Conservation (phyloP, 2,329 filamentous ascomycete genomes). For the Domatiomyces catenatus region DNA sequence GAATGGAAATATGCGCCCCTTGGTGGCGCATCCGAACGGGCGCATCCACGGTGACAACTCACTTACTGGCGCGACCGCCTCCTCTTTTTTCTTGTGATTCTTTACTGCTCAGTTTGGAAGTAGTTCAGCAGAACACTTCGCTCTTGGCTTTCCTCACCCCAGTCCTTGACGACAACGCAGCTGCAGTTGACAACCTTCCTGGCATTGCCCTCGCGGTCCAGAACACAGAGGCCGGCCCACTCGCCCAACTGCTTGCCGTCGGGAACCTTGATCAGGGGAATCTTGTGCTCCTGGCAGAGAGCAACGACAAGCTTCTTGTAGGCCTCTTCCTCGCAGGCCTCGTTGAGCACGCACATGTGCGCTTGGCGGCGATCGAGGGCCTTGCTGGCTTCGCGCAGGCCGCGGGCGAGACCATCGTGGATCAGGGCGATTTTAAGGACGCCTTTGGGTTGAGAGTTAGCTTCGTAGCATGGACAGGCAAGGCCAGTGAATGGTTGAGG, state of each 20-base stretch:
- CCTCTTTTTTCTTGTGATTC: neutral
- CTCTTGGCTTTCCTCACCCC: slow-evolving; percentile 99
- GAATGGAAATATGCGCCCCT: neutral
- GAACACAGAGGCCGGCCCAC: slow-evolving; percentile 98
- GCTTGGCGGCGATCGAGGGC: slow-evolving; percentile 96
- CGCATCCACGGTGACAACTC: neutral
- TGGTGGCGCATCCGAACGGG: neutral
- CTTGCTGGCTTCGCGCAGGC: slow-evolving; percentile 96
- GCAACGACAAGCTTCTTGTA: slow-evolving; percentile 99
- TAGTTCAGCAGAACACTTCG: slow-evolving; percentile 98
- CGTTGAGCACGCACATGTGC: slow-evolving; percentile 99
- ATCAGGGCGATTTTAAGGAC: slow-evolving; percentile 97
- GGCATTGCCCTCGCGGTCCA: slow-evolving; percentile 98
- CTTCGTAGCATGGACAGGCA: neutral
- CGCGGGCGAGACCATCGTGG: slow-evolving; percentile 97
- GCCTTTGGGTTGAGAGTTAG: slow-evolving; percentile 25
- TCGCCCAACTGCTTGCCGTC: slow-evolving; percentile 99
- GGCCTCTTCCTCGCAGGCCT: slow-evolving; percentile 98
- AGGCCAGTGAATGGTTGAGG: no score
- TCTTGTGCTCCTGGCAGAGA: slow-evolving; percentile 99
- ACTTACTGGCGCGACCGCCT: neutral
- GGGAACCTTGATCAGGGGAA: slow-evolving; percentile 98
- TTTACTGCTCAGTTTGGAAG: slow-evolving; percentile 70
- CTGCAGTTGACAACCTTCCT: slow-evolving; percentile 99
- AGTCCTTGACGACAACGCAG: slow-evolving; percentile 98